Base-by-base conservation (phyloP, 177 flowering plant species). In the Vitis hybrid region DNA sequence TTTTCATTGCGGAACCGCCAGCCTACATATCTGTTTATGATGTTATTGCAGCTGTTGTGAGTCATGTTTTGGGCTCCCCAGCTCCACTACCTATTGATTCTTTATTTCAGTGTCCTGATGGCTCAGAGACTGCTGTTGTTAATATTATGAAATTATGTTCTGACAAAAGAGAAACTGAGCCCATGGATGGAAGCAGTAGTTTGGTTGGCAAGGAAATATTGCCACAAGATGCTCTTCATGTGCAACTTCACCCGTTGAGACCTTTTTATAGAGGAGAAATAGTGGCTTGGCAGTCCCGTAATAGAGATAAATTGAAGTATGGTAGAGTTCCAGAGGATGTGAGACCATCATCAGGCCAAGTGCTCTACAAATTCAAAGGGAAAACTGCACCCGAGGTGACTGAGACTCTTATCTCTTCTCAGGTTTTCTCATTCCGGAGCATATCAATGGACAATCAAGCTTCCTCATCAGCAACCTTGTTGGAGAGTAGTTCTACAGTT, bases 201-300 rank as follows among this genome's bases (percentile, higher is more conserved):
- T 19, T 19, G 19, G 19, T 19, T 19, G 19, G 19, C 19, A 19
- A 19, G 19, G 19, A 19, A 19, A 19, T 19, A 19, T 19, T 19
- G 19, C 19, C 19, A 19, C 19, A 19, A 19, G 19, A 19, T 19
- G 19, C 19, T 19, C 19, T 19, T 19, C 19, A 19, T 19, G 19
- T 19, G 19, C 19, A 19, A 19, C 19, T 95, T 80, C 98, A 90
- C 71, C 99, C 98, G 4, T 71, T 90, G 72, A 85, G 99, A 69
- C 99, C 99, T 15, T 95, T 93, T 73, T 95, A 93, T 74, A 74
- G 67, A 52, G 99, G 99, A 63, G 99, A 95, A 76, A 82, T 93
- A 77, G 92, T 95, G 72, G 99, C 99, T 64, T 95, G 97, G 97
- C 83, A 88, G 66, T 74, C 81, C 63, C 85, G 85, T 78, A 87